Base-by-base conservation (phyloP, 345 rosid species). In the Citrus maxima region DNA sequence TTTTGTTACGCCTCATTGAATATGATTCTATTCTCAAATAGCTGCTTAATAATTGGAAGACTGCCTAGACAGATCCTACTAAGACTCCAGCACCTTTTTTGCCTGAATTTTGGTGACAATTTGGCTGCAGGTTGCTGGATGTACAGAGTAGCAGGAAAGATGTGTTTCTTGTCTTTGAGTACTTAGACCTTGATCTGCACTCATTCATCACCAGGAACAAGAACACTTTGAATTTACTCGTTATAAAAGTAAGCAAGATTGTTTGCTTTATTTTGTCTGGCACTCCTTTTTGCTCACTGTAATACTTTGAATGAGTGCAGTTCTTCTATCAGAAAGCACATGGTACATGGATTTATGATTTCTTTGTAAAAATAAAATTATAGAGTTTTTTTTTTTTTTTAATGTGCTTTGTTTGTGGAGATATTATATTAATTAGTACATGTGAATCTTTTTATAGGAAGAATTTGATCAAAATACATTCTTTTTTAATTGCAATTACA, bases 81-180 rank as follows among this genome's bases (percentile, higher is more conserved):
- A 65, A 6, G 46, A 35, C 28, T 64, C 19, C 68, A 18, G 0
- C n/a, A 5, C 10, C 51, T 1, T 46, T 46, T 46, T 46, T 46
- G 18, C 18, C 51, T 13, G 18, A 42, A 46, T 46, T 46, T 46
- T 46, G 51, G 51, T 13, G 51, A 9, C 38, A 60, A 38, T 19
- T 63, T 46, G 78, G 68, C 18, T 75, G 42, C 78, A 75, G 78
- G 59, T 63, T 75, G 70, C 70, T 75, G 32, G 70, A 75, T 27
- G 78, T 64, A 49, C 13, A 7, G 42, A 30, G 7, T 30, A 16
- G 42, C 2, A 27, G 30, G n/a, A 49, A 14, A 10, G 13, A 46
- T 27, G 78, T 75, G 38, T 64, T 63, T 64, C 70, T 75, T 64
- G 59, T 75, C 58, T 75, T 75, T 46, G 78, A 75, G 46, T 46